Percentiles rank a stretch among this genome's conserved stretches.
phyloP scores from a whole-genome alignment of 2,329 filamentous ascomycete genomes.

The Fusarium chlamydosporum region DNA sequence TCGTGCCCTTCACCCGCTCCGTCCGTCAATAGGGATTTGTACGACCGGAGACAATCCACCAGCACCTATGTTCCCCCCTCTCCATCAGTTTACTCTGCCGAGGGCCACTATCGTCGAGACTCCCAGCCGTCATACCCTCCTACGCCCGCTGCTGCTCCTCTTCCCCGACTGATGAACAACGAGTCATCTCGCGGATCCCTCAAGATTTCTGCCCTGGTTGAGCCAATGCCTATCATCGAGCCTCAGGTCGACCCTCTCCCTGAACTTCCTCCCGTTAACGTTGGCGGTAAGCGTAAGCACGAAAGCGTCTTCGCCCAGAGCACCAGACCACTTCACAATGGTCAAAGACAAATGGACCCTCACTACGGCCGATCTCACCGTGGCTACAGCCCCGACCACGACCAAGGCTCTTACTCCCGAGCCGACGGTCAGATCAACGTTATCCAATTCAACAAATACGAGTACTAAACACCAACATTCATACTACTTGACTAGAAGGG shows the following conservation, averaged over 20 bases:
- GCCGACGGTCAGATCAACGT: constrained; percentile 55
- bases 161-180: constrained; percentile 41
- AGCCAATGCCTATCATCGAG: constrained; percentile 56
- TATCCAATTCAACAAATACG: constrained; percentile 53
- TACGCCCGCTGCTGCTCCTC: constrained; percentile 50
- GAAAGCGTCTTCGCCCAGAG: constrained; percentile 55
- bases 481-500: constrained; percentile 28
- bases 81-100: constrained; percentile 53
- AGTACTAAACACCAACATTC: constrained; percentile 30
- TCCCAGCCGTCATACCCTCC: constrained; percentile 52
- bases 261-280: constrained; percentile 46
- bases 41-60: constrained; percentile 56
- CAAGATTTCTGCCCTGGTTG: constrained; percentile 56
- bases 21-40: constrained; percentile 53
- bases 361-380: constrained; percentile 49
- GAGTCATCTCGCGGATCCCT: constrained; percentile 55
- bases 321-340: constrained; percentile 55
- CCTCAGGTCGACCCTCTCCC: constrained; percentile 53
- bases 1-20: constrained; percentile 52
- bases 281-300: constrained; percentile 58
- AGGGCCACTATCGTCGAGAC: constrained; percentile 51
- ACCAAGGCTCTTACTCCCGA: constrained; percentile 54
- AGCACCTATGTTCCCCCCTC: constrained; percentile 59
- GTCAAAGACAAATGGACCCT: constrained; percentile 56
- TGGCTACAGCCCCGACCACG: constrained; percentile 49